A percentile compares a stretch with the other conserved stretches of the same genome.
phyloP scores from a whole-genome alignment of 2,329 filamentous ascomycete genomes.

The Aspergillus hiratsukae region DNA sequence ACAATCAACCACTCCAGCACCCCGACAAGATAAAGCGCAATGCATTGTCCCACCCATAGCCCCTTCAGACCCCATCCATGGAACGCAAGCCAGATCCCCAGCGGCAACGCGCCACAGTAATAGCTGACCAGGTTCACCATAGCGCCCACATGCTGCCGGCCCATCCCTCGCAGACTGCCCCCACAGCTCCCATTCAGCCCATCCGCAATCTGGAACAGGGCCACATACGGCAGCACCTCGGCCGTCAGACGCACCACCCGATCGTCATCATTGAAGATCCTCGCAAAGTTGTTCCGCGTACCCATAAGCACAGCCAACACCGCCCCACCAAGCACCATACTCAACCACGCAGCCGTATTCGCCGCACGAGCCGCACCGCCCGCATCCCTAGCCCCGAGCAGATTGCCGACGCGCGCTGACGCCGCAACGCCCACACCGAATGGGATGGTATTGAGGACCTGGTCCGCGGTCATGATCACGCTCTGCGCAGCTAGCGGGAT shows the following conservation, averaged over 20 bases:
- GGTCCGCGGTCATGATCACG: conserved; percentile 86
- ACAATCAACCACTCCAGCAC: conserved; percentile 75
- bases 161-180: conserved; percentile 76
- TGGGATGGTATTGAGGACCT: conserved; percentile 78
- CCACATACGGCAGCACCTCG: conserved; percentile 79
- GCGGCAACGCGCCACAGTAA: conserved; percentile 73
- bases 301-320: conserved; percentile 67
- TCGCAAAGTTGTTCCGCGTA: conserved; percentile 67
- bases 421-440: conserved; percentile 83
- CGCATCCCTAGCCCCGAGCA: conserved; percentile 65
- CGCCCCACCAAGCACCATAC: conserved; percentile 61
- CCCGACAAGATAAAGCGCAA: conserved; percentile 76
- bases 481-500: conserved; percentile 76
- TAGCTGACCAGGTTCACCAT: conserved; percentile 78
- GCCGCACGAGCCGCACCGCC: conserved; percentile 66
- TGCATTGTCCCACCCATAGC: conserved; percentile 78
- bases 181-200: conserved; percentile 82
- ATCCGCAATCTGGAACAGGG: conserved; percentile 85
- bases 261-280: conserved; percentile 75
- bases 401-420: conserved; percentile 71
- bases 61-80: conserved; percentile 78
- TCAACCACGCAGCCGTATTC: conserved; percentile 70
- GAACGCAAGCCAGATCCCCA: conserved; percentile 81
- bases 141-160: conserved; percentile 78
- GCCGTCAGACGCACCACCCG: conserved; percentile 68